phyloP scores from a whole-genome alignment of 352 stramenopile species.

The Globisporangium perplexum region DNA sequence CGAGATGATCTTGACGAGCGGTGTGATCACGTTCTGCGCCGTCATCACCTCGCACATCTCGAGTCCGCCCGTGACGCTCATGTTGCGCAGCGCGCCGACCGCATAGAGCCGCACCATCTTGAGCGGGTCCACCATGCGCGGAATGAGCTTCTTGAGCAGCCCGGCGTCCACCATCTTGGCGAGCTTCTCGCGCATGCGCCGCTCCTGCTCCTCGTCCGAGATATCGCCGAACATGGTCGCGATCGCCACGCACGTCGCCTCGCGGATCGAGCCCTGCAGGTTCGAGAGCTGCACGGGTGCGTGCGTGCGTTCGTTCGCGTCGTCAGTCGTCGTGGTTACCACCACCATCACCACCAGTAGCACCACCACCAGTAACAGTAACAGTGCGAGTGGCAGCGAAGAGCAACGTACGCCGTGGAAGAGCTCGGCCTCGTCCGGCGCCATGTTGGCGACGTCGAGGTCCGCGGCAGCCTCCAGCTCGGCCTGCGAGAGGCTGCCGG shows the following conservation, averaged over 20 bases:
- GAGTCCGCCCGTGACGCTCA: conserved; percentile 80
- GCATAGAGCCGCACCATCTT: conserved; percentile 83
- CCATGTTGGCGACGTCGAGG: conserved; percentile 38
- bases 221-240: conserved; percentile 78
- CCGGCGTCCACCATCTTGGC: conserved; percentile 73
- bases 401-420: conserved; percentile 44
- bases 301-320: background rate
- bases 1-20: conserved; percentile 64
- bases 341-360: background rate
- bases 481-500: conserved; percentile 40
- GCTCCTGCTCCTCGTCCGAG: conserved; percentile 52
- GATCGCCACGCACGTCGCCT: conserved; percentile 81
- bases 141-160: conserved; percentile 78
- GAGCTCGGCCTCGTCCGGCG: conserved; percentile 53
- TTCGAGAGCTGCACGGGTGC: conserved; percentile 48
- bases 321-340: background rate
- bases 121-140: conserved; percentile 76
- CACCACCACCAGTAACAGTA: too few relatives aligned
- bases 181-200: conserved; percentile 54
- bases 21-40: conserved; percentile 66
- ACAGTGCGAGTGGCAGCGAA: too few relatives aligned
- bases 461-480: conserved; percentile 46
- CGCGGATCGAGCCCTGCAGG: conserved; percentile 73
- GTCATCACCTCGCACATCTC: conserved; percentile 83
- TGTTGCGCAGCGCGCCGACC: conserved; percentile 78